Evolutionary conservation across 306 rosid species (phyloP).

Genomic region (Spatholobus suberectus): DNA sequence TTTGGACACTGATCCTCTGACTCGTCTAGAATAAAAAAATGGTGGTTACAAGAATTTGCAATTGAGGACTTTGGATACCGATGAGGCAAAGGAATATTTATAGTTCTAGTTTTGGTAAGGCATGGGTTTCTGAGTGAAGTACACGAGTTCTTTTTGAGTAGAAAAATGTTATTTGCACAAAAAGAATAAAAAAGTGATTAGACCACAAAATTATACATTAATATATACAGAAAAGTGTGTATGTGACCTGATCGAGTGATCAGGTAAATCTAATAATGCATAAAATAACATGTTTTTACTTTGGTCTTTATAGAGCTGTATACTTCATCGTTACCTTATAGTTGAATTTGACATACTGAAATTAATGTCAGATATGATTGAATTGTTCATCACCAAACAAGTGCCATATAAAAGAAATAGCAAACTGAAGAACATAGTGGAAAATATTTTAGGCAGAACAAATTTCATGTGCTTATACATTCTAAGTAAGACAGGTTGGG

Average conservation of each 20-base stretch:
- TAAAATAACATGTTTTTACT: background rate
- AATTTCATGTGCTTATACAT: too few relatives aligned
- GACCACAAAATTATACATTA: background rate
- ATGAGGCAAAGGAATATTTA: conserved; percentile 22
- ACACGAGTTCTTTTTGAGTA: background rate
- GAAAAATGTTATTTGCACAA: background rate
- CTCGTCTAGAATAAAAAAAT: conserved; percentile 36
- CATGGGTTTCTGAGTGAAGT: background rate
- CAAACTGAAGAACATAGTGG: too few relatives aligned
- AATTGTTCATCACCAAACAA: too few relatives aligned
- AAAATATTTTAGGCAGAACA: too few relatives aligned
- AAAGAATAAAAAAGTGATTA: background rate
- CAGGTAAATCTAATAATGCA: background rate
- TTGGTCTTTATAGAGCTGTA: background rate
- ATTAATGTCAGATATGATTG: too few relatives aligned
- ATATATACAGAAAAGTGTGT: background rate
- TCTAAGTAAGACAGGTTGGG: too few relatives aligned
- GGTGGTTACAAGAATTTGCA: conserved; percentile 40
- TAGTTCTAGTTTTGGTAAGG: conserved; percentile 22
- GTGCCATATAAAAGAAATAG: too few relatives aligned
- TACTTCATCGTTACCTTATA: too few relatives aligned
- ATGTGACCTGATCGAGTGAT: background rate
- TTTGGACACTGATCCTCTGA: conserved; percentile 50
- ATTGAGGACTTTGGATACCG: conserved; percentile 28
- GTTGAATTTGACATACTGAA: too few relatives aligned